Percentiles rank a stretch among this genome's conserved stretches.
Conservation (phyloP, 2,329 filamentous ascomycete genomes). For the Aspergillus sp. region DNA sequence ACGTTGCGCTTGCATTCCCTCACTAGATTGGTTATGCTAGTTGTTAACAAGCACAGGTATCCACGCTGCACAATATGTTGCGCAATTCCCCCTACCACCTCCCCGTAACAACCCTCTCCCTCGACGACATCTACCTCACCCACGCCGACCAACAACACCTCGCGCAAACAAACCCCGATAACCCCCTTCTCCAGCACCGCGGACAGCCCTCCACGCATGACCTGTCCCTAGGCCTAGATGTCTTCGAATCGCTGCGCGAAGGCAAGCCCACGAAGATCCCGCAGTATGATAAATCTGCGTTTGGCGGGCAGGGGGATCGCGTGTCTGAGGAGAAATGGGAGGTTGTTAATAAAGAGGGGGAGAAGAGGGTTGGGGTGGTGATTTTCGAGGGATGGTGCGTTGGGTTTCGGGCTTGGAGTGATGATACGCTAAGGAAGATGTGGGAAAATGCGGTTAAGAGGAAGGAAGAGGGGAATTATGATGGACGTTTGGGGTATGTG, state of each 20-base stretch:
- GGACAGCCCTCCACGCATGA: conserved; percentile 85
- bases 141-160: conserved; percentile 62
- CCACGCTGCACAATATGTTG: conserved; percentile 57
- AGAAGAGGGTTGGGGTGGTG: conserved; percentile 51
- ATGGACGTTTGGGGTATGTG: conserved; percentile 48
- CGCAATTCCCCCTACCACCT: conserved; percentile 52
- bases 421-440: conserved; percentile 48
- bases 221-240: conserved; percentile 53
- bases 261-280: conserved; percentile 57
- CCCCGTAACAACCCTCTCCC: conserved; percentile 65
- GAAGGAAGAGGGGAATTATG: conserved; percentile 45
- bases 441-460: conserved; percentile 43
- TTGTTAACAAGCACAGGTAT: conserved; percentile 39
- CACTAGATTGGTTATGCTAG: background rate
- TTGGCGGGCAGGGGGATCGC: conserved; percentile 69
- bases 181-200: conserved; percentile 70
- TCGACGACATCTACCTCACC: conserved; percentile 84
- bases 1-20: conserved; percentile 17
- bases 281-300: conserved; percentile 76
- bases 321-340: conserved; percentile 57
- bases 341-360: conserved; percentile 36
- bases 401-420: conserved; percentile 64
- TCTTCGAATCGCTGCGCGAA: conserved; percentile 55
- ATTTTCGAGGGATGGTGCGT: conserved; percentile 90
- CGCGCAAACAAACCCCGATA: conserved; percentile 58